Evolutionary conservation across 192 early-diverging fungal genomes (phyloP).

Genomic region (Gigaspora rosea): DNA sequence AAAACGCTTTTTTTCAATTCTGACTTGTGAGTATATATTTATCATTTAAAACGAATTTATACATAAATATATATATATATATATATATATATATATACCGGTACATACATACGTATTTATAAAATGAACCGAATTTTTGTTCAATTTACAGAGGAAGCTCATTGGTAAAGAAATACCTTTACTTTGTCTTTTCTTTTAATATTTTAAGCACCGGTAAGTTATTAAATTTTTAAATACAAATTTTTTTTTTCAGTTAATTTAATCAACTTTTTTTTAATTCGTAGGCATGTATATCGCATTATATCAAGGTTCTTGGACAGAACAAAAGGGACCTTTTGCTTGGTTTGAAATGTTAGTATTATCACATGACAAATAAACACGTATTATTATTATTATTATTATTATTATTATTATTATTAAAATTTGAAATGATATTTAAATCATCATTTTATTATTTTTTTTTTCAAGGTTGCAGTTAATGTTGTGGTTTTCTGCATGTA

Average conservation of each 20-base stretch:
- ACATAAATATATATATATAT: background rate
- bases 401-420: background rate
- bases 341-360: background rate
- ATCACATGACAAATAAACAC: no score
- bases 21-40: background rate
- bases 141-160: background rate
- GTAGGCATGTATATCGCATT: background rate
- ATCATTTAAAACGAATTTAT: background rate
- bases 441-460: background rate
- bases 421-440: background rate
- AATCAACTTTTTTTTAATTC: background rate
- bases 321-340: background rate
- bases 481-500: background rate
- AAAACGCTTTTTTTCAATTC: background rate
- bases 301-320: background rate
- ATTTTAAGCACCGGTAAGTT: background rate
- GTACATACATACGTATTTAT: no score
- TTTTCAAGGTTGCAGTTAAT: background rate
- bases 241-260: background rate
- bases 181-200: conserved; percentile 1
- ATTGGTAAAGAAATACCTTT: background rate
- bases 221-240: background rate
- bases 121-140: no score
- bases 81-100: background rate
- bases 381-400: no score